phyloP scores from a whole-genome alignment of 2,329 filamentous ascomycete species.

The Trichocomaceae sp. region DNA sequence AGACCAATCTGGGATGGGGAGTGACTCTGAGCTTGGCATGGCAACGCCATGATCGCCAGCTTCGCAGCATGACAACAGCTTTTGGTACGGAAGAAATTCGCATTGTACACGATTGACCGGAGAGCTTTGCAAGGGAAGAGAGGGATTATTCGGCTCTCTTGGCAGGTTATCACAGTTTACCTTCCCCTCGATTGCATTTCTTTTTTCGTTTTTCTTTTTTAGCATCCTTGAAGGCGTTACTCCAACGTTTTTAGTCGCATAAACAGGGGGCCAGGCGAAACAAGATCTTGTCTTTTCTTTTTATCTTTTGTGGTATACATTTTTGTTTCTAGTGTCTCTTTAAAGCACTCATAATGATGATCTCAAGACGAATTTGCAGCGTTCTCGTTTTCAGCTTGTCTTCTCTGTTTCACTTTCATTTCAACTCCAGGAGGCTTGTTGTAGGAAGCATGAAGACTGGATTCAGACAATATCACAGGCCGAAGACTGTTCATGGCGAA shows the following conservation, averaged over 20 bases:
- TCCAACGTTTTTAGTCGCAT: not conserved
- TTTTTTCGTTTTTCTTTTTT: not conserved
- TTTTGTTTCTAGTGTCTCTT: not conserved
- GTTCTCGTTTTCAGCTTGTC: conserved; percentile 6
- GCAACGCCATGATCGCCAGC: conserved; percentile 27
- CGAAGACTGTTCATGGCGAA: no score
- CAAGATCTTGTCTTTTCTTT: not conserved
- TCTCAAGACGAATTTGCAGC: conserved; percentile 2
- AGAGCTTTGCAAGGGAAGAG: not conserved
- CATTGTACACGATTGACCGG: not conserved
- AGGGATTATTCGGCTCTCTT: not conserved
- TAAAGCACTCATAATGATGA: not conserved
- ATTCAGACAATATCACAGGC: no score
- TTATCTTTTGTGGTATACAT: not conserved
- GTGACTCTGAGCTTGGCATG: conserved; percentile 36
- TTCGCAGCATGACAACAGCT: not conserved
- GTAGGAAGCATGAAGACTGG: not conserved
- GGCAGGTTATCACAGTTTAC: not conserved
- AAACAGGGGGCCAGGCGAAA: conserved; percentile 5
- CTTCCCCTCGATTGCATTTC: not conserved
- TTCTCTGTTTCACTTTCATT: not conserved
- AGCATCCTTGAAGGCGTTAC: conserved; percentile 12
- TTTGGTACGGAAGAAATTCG: not conserved
- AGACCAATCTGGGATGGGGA: conserved; percentile 35
- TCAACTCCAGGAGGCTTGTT: not conserved